These are phyloP conservation scores for Hippophae tibetana DNA, from an alignment of 306 rosid genomes.

Conservation along the genomic window DNA sequence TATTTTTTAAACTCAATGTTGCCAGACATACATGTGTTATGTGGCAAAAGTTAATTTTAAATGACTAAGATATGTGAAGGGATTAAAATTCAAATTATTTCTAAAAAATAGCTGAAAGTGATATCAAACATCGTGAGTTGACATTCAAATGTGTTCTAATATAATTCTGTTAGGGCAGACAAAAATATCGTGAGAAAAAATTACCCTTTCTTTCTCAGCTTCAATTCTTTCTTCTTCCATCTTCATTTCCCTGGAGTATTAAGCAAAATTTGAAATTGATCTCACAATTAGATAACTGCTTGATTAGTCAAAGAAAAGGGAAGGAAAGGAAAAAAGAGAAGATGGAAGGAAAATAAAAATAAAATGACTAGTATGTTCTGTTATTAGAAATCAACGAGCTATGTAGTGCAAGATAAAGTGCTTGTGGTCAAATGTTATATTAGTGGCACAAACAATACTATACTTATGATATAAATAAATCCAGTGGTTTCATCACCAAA, in stretches of 20 bases:
- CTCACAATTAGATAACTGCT: neutral
- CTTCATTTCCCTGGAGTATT: constrained; percentile 69
- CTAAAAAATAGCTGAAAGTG: neutral
- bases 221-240: constrained; percentile 90
- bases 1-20: neutral
- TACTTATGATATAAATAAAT: neutral
- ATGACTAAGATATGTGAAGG: neutral
- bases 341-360: neutral
- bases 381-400: neutral
- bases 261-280: constrained; percentile 7
- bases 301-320: neutral
- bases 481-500: too few relatives aligned
- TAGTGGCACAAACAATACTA: neutral
- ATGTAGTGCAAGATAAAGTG: neutral
- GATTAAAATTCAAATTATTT: neutral
- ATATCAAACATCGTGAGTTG: neutral
- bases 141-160: neutral
- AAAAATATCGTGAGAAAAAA: neutral
- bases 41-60: neutral
- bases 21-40: neutral
- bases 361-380: neutral
- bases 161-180: neutral
- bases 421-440: neutral
- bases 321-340: neutral
- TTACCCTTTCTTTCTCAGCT: constrained; percentile 88